Conservation (phyloP, 176 grass and related monocot species). For the Juncus inflexus region DNA sequence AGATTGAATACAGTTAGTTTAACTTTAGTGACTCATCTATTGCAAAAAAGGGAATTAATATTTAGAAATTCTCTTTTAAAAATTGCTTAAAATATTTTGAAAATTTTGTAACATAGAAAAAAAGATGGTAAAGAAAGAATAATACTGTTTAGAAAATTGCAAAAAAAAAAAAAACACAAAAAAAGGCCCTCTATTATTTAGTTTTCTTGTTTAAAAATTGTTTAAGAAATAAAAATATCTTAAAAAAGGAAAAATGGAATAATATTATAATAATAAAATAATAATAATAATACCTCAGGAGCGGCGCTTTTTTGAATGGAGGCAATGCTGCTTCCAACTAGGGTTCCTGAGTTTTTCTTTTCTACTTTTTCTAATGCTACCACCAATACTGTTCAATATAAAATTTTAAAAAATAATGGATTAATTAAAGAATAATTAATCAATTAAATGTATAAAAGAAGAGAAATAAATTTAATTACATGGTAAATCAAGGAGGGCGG, state of each 20-base stretch:
- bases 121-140: too few species aligned
- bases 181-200: too few species aligned
- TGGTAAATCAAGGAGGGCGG: constrained; percentile 78
- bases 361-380: constrained; percentile 91
- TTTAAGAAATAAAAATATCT: neutral
- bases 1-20: too few species aligned
- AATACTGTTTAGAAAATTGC: too few species aligned
- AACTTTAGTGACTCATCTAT: too few species aligned
- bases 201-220: too few species aligned
- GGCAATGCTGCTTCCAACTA: constrained; percentile 91
- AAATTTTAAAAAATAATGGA: constrained; percentile 22
- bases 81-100: too few species aligned
- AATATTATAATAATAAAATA: neutral
- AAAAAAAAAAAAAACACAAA: too few species aligned
- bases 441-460: constrained; percentile 17
- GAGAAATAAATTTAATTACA: constrained; percentile 30
- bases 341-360: constrained; percentile 88
- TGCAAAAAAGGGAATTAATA: too few species aligned
- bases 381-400: constrained; percentile 70
- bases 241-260: neutral
- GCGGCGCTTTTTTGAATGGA: constrained; percentile 97
- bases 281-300: constrained; percentile 61
- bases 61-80: too few species aligned
- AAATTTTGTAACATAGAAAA: too few species aligned
- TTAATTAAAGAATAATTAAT: neutral